phyloP scores from a whole-genome alignment of 2,329 filamentous ascomycete species.

The Fusarium denticulatum region DNA sequence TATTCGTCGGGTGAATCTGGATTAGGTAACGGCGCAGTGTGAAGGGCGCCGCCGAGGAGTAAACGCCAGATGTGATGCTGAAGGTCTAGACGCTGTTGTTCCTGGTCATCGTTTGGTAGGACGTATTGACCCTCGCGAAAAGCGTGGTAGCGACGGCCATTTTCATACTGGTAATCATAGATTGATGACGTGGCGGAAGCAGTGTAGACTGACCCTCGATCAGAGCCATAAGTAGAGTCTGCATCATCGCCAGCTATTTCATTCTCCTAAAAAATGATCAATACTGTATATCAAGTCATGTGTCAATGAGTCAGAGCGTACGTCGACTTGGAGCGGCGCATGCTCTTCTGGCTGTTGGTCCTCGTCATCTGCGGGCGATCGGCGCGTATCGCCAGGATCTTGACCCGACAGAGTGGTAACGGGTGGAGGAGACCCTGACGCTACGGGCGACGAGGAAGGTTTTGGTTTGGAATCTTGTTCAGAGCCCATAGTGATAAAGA shows the following conservation, averaged over 20 bases:
- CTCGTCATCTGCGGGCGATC: neutral
- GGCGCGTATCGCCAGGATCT: neutral
- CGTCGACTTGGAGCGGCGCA: slow-evolving; percentile 29
- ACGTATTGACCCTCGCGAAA: slow-evolving; percentile 46
- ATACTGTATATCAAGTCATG: neutral
- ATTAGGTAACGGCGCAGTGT: slow-evolving; percentile 43
- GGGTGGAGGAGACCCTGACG: neutral
- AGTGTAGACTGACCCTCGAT: slow-evolving; percentile 45
- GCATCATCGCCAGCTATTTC: slow-evolving; percentile 35
- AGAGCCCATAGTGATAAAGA: neutral
- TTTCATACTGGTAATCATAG: slow-evolving; percentile 50
- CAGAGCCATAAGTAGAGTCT: slow-evolving; percentile 51
- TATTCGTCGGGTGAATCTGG: slow-evolving; percentile 31
- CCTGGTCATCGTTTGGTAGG: slow-evolving; percentile 47
- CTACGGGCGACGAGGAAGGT: neutral
- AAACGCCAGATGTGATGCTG: slow-evolving; percentile 48
- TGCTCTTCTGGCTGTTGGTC: slow-evolving; percentile 3
- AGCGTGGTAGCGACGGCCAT: slow-evolving; percentile 48
- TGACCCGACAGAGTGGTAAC: slow-evolving; percentile 16
- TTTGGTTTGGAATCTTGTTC: neutral
- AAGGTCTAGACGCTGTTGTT: slow-evolving; percentile 52
- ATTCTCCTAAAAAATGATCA: slow-evolving; percentile 8
- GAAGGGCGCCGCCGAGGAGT: slow-evolving; percentile 37
- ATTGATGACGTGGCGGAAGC: slow-evolving; percentile 55
- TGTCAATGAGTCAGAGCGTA: neutral